phyloP scores from a whole-genome alignment of 371 early-diverging fungal species.

The Parasitella parasitica region DNA sequence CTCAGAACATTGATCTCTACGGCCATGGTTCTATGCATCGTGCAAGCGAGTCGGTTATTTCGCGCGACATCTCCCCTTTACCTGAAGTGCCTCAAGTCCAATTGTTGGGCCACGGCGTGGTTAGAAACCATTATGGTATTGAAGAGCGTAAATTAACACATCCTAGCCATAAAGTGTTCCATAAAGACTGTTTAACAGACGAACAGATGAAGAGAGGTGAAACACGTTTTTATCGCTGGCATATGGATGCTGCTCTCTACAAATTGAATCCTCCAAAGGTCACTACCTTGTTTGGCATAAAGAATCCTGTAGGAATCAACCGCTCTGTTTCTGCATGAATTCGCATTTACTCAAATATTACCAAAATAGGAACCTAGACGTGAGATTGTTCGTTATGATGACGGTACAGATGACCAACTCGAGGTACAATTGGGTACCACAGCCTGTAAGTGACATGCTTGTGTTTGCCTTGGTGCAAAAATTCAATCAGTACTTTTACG shows the following conservation, averaged over 20 bases:
- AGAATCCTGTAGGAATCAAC: conserved; percentile 44
- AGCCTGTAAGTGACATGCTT: conserved; percentile 47
- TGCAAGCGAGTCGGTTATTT: conserved; percentile 41
- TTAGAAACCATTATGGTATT: conserved; percentile 45
- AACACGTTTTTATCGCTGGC: conserved; percentile 53
- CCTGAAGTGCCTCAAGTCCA: conserved; percentile 48
- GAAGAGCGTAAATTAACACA: conserved; percentile 42
- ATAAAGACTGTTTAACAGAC: conserved; percentile 31
- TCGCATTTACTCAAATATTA: not conserved
- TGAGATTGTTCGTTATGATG: conserved; percentile 43
- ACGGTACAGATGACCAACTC: conserved; percentile 38
- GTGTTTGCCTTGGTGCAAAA: no score
- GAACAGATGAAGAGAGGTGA: conserved; percentile 45
- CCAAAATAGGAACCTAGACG: conserved; percentile 37
- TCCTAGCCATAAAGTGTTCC: conserved; percentile 44
- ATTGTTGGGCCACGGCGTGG: conserved; percentile 43
- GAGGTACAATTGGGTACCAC: conserved; percentile 54
- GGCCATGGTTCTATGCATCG: conserved; percentile 49
- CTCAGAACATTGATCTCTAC: conserved; percentile 42
- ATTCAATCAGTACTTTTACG: no score
- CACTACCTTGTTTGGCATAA: conserved; percentile 44
- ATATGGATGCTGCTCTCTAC: conserved; percentile 56
- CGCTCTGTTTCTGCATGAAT: not conserved
- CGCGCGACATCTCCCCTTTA: conserved; percentile 48
- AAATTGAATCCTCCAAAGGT: conserved; percentile 48